Conservation (phyloP, 305 asterid species). For the Fraxinus ornus region DNA sequence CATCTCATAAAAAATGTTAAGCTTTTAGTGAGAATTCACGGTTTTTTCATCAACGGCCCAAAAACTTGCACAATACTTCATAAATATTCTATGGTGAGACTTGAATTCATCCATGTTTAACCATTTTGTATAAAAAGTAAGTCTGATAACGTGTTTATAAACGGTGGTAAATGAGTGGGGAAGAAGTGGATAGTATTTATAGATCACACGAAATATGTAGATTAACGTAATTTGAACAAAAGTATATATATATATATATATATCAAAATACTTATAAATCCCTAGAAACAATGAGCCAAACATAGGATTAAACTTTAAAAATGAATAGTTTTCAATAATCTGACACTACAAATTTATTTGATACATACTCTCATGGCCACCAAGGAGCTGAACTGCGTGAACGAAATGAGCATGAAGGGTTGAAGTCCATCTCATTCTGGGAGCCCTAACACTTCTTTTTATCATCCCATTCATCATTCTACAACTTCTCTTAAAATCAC, state of each 20-base stretch:
- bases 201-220: background rate
- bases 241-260: background rate
- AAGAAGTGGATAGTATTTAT: background rate
- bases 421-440: conserved; percentile 56
- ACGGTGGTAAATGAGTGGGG: background rate
- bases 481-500: conserved; percentile 44
- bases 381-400: conserved; percentile 49
- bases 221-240: background rate
- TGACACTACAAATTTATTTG: background rate
- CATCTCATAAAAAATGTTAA: background rate
- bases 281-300: background rate
- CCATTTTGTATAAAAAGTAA: too few species aligned
- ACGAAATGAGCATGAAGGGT: conserved; percentile 56
- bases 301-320: background rate
- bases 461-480: conserved; percentile 28
- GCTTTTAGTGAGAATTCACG: background rate
- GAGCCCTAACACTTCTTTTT: conserved; percentile 44
- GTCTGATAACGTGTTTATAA: background rate
- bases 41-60: background rate
- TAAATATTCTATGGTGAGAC: background rate
- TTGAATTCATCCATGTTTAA: background rate
- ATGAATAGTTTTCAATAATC: background rate
- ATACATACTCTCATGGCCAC: conserved; percentile 49
- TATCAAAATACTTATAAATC: background rate
- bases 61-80: background rate